A percentile compares a stretch with the other conserved stretches of the same genome.
phyloP scores from a whole-genome alignment of 2,329 filamentous ascomycete genomes.

The Aspergillus melleus region DNA sequence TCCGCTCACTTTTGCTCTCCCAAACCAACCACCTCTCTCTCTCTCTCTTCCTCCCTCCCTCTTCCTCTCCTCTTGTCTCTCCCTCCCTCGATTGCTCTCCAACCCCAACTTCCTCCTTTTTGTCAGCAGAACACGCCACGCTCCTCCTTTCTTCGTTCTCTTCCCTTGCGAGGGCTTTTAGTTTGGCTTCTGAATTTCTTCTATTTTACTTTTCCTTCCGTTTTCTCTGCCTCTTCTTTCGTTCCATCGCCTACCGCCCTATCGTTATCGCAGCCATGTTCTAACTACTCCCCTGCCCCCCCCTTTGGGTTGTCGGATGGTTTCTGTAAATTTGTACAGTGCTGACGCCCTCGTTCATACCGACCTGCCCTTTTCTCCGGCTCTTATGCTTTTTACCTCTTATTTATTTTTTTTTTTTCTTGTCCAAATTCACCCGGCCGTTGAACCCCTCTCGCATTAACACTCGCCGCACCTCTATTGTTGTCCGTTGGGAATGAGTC shows the following conservation, averaged over 20 bases:
- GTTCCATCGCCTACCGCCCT: slow-evolving; percentile 12
- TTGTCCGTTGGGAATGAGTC: slow-evolving; percentile 15
- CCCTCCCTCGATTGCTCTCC: slow-evolving; percentile 21
- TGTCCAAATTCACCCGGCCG: slow-evolving; percentile 1
- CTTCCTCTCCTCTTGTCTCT: slow-evolving; percentile 19
- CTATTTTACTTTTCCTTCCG: not conserved
- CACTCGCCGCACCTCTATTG: slow-evolving; percentile 9
- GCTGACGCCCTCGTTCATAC: slow-evolving; percentile 23
- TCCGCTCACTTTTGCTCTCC: not conserved
- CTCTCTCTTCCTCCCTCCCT: slow-evolving; percentile 18
- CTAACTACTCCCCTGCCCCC: slow-evolving; percentile 12
- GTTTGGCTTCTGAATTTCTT: slow-evolving; percentile 17
- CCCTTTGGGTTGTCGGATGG: slow-evolving; percentile 25
- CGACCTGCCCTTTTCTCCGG: slow-evolving; percentile 11
- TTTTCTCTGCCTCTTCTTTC: slow-evolving; percentile 6
- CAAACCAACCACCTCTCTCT: slow-evolving; percentile 23
- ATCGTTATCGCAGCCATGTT: slow-evolving; percentile 17
- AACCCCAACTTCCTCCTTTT: slow-evolving; percentile 22
- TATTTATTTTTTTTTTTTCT: not conserved
- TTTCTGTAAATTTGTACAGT: slow-evolving; percentile 21
- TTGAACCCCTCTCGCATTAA: slow-evolving; percentile 6
- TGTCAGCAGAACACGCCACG: slow-evolving; percentile 32
- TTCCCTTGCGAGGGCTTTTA: slow-evolving; percentile 11
- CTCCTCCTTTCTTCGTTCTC: slow-evolving; percentile 7
- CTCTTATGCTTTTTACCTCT: not conserved